Conservation (phyloP, 2,329 filamentous ascomycete genomes). For the Penicillium sp. region DNA sequence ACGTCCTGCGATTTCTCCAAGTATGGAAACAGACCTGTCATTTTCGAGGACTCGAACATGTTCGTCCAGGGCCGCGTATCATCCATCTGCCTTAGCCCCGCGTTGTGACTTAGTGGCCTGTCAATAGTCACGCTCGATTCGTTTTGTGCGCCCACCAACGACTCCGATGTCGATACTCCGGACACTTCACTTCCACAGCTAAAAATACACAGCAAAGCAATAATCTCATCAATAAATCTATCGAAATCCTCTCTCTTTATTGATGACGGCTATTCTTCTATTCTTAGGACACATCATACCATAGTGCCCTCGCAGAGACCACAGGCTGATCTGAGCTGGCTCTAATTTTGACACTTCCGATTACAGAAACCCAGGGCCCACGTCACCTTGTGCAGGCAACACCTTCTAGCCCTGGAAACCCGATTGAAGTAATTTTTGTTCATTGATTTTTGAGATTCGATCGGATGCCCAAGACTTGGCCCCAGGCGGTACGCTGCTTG, state of each 20-base stretch:
- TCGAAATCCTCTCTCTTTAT: background rate
- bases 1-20: background rate
- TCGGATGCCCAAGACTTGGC: background rate
- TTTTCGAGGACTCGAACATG: background rate
- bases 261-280: background rate
- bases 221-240: too few species aligned
- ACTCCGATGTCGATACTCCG: too few species aligned
- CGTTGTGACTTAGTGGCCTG: background rate
- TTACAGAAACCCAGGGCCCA: background rate
- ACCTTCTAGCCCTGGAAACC: background rate
- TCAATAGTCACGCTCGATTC: background rate
- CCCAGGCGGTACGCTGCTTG: background rate
- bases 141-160: background rate
- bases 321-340: background rate
- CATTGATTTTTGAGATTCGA: background rate
- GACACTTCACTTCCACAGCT: background rate
- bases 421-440: background rate
- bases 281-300: conserved; percentile 1
- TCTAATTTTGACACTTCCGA: background rate
- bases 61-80: background rate
- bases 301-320: background rate
- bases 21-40: background rate
- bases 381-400: background rate
- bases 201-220: background rate
- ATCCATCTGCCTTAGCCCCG: background rate